A percentile compares a stretch with the other conserved stretches of the same genome.
phyloP scores from a whole-genome alignment of 2,329 filamentous ascomycete species.

The Xylogone sp. region DNA sequence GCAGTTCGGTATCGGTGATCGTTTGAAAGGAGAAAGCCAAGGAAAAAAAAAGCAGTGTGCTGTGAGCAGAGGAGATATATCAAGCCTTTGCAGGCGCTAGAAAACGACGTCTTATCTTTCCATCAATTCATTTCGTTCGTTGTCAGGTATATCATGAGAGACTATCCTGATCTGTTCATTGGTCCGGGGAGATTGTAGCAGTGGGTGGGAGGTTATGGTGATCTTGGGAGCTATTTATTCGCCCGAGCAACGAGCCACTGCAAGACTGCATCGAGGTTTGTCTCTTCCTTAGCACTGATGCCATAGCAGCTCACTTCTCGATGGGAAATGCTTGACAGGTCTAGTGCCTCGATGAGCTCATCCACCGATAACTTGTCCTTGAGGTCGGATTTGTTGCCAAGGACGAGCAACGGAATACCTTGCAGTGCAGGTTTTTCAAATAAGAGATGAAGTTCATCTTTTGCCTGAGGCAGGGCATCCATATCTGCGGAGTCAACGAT shows the following conservation, averaged over 20 bases:
- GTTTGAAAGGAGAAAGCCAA: neutral
- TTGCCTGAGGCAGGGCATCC: constrained; percentile 75
- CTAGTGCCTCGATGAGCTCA: constrained; percentile 88
- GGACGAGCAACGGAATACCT: constrained; percentile 86
- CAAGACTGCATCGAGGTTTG: constrained; percentile 93
- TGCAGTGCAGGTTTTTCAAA: constrained; percentile 80
- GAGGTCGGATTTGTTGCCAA: constrained; percentile 97
- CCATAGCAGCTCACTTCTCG: constrained; percentile 98
- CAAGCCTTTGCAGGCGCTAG: constrained; percentile 41
- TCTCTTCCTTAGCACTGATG: constrained; percentile 98
- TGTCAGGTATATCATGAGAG: constrained; percentile 33
- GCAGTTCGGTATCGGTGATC: neutral
- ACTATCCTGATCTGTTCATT: constrained; percentile 30
- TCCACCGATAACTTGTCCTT: constrained; percentile 89
- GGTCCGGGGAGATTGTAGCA: neutral
- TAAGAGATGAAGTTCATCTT: constrained; percentile 87
- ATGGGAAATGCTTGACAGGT: constrained; percentile 82
- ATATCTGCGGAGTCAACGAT: constrained; percentile 95
- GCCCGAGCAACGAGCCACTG: constrained; percentile 94
- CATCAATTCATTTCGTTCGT: constrained; percentile 45
- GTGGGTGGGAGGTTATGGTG: neutral
- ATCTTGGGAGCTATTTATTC: constrained; percentile 54
- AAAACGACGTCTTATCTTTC: constrained; percentile 40
- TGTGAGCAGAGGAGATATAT: constrained; percentile 34
- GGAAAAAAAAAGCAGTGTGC: constrained; percentile 7